Evolutionary conservation across 495 filamentous ascomycete genomes (phyloP).

Genomic region (Talaromyces wortmannii): DNA sequence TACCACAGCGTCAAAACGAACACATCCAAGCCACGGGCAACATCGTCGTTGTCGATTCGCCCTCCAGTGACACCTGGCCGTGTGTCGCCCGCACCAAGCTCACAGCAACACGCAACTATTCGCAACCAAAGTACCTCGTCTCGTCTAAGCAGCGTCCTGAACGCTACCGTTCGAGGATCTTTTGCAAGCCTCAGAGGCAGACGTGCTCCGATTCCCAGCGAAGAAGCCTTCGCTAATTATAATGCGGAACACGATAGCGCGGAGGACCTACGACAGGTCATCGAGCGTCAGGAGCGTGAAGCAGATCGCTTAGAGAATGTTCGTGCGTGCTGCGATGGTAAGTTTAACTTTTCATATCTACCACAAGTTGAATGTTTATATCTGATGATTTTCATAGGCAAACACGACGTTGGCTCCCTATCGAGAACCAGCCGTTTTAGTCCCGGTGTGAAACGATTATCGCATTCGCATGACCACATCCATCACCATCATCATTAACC

Average conservation of each 20-base stretch:
- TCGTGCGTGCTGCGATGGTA: slow-evolving; percentile 94
- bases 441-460: slow-evolving; percentile 27
- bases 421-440: slow-evolving; percentile 38
- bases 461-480: slow-evolving; percentile 6
- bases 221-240: slow-evolving; percentile 61
- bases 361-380: neutral
- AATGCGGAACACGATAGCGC: slow-evolving; percentile 63
- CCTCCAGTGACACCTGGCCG: slow-evolving; percentile 34
- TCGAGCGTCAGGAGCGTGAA: slow-evolving; percentile 67
- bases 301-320: slow-evolving; percentile 86
- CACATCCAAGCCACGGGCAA: slow-evolving; percentile 41
- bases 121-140: slow-evolving; percentile 30
- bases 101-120: slow-evolving; percentile 32
- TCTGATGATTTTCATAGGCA: slow-evolving; percentile 44
- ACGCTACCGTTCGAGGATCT: slow-evolving; percentile 39
- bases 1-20: slow-evolving; percentile 69
- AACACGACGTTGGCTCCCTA: slow-evolving; percentile 48
- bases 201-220: slow-evolving; percentile 21
- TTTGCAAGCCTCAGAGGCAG: slow-evolving; percentile 33
- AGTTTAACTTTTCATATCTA: slow-evolving; percentile 20
- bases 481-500: slow-evolving; percentile 29
- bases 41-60: slow-evolving; percentile 39
- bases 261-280: slow-evolving; percentile 70
- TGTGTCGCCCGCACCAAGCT: slow-evolving; percentile 35
- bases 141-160: slow-evolving; percentile 35